Conservation (phyloP, 805 yeast genomes). For the Wickerhamomyces sydowiorum region DNA sequence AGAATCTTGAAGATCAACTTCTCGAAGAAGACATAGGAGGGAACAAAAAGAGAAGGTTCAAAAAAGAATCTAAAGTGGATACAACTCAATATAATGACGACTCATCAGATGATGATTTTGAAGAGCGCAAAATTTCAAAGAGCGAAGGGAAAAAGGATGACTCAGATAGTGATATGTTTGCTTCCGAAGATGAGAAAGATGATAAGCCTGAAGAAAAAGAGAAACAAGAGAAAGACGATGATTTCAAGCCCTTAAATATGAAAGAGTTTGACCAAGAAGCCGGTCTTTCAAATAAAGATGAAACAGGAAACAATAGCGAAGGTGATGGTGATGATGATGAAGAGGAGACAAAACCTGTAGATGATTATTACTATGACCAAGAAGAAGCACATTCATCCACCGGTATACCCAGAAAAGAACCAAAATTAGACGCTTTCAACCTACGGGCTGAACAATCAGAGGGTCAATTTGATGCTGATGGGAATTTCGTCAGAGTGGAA, state of each 20-base stretch:
- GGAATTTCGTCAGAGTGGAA: constrained; percentile 44
- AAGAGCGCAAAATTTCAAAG: constrained; percentile 17
- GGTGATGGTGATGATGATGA: constrained; percentile 13
- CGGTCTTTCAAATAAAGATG: constrained; percentile 10
- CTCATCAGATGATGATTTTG: constrained; percentile 26
- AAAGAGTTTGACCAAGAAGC: constrained; percentile 29
- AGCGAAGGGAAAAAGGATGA: constrained; percentile 30
- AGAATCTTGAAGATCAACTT: constrained; percentile 14
- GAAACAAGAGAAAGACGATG: constrained; percentile 7
- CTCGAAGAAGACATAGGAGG: constrained; percentile 21
- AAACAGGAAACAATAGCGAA: constrained; percentile 12
- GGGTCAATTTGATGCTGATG: constrained; percentile 57
- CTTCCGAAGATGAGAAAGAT: constrained; percentile 17
- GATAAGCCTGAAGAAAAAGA: background rate
- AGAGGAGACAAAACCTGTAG: constrained; percentile 3
- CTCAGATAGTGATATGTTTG: constrained; percentile 15
- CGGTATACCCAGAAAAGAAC: constrained; percentile 12
- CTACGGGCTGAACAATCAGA: constrained; percentile 49
- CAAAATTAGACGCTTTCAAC: constrained; percentile 59
- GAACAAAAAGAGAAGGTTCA: constrained; percentile 7
- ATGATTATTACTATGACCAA: constrained; percentile 15
- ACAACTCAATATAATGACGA: constrained; percentile 22
- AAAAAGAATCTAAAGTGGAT: constrained; percentile 9
- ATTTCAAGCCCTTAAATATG: constrained; percentile 28
- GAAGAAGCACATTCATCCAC: constrained; percentile 11